Conservation (phyloP, 495 filamentous ascomycete species). For the Letharia lupina region DNA sequence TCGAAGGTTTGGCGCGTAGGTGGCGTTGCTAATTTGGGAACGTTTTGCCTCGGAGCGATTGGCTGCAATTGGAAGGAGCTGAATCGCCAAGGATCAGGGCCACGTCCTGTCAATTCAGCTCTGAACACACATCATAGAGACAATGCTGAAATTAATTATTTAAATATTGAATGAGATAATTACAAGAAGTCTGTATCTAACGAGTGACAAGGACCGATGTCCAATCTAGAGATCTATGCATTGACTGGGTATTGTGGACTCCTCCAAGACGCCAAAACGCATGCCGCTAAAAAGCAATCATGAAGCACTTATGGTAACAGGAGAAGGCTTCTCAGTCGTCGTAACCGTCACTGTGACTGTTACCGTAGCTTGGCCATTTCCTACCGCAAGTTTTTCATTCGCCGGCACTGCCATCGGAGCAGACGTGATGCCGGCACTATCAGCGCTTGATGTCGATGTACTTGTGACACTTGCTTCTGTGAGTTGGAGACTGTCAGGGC, state of each 20-base stretch:
- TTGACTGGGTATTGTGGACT: background rate
- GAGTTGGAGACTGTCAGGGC: background rate
- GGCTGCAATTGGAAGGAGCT: slow-evolving; percentile 13
- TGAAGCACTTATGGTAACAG: background rate
- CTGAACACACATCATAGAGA: background rate
- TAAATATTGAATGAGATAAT: background rate
- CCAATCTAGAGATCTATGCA: background rate
- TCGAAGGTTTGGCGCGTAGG: slow-evolving; percentile 5
- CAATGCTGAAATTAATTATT: background rate
- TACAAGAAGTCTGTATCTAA: background rate
- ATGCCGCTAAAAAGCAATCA: slow-evolving; percentile 1
- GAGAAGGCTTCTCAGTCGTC: slow-evolving; percentile 9
- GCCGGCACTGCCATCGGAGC: background rate
- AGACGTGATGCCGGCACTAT: background rate
- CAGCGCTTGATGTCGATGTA: background rate
- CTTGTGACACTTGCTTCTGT: background rate
- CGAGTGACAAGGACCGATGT: background rate
- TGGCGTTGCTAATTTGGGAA: slow-evolving; percentile 12
- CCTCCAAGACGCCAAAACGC: background rate
- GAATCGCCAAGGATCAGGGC: background rate
- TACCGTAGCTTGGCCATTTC: background rate
- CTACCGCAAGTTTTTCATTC: slow-evolving; percentile 7
- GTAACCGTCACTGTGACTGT: slow-evolving; percentile 19
- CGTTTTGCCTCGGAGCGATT: slow-evolving; percentile 10
- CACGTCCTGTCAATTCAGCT: background rate